phyloP scores from a whole-genome alignment of 768 basidiomycete genomes.

The Tremella mesenterica region DNA sequence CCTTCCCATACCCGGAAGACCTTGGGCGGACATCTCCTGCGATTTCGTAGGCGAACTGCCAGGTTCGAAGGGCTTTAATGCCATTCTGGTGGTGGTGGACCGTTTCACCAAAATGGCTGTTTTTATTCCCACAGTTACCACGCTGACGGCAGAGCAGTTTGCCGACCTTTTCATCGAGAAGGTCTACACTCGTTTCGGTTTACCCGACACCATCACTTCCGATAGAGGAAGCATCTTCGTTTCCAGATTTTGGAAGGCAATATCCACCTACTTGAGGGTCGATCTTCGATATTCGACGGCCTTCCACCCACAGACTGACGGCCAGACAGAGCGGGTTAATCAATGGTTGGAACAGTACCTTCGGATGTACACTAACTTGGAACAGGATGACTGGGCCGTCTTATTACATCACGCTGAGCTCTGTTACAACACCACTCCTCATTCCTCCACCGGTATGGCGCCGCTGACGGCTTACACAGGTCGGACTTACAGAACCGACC shows the following conservation, averaged over 20 bases:
- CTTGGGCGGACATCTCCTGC: background rate
- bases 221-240: conserved; percentile 34
- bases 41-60: background rate
- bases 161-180: background rate
- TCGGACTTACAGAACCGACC: too few relatives aligned
- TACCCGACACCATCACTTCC: conserved; percentile 29
- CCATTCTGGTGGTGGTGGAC: background rate
- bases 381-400: conserved; percentile 44
- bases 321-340: conserved; percentile 32
- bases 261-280: conserved; percentile 43
- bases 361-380: conserved; percentile 15
- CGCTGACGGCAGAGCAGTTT: background rate
- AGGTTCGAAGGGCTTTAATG: background rate
- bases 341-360: conserved; percentile 6
- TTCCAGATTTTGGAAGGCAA: conserved; percentile 38
- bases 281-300: conserved; percentile 45
- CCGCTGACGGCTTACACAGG: too few relatives aligned
- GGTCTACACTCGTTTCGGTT: conserved; percentile 25
- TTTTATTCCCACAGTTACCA: background rate
- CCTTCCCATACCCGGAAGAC: background rate
- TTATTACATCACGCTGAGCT: conserved; percentile 32
- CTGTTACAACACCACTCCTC: conserved; percentile 9
- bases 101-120: background rate
- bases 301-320: conserved; percentile 49
- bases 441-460: conserved; percentile 1